These are phyloP conservation scores for Phlebopus sp. DNA, from an alignment of 1,284 basidiomycete species.

Conservation along the genomic window DNA sequence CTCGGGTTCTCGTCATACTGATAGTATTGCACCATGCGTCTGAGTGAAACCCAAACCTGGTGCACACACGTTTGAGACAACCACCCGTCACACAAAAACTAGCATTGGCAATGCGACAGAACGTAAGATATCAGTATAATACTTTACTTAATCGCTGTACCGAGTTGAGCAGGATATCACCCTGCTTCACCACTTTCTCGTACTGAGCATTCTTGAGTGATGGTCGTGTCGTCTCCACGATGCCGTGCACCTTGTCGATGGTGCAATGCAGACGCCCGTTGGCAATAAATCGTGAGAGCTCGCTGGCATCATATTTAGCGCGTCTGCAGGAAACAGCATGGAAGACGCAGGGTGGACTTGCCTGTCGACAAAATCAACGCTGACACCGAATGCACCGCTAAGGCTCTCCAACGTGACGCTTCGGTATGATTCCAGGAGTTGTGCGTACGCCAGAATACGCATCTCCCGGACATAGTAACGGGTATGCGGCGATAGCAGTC, in stretches of 20 bases:
- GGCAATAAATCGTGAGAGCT: slow-evolving; percentile 92
- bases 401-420: slow-evolving; percentile 89
- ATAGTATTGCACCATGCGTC: background rate
- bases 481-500: slow-evolving; percentile 83
- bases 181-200: slow-evolving; percentile 85
- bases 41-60: slow-evolving; percentile 3
- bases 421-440: slow-evolving; percentile 89
- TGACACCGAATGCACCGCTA: slow-evolving; percentile 87
- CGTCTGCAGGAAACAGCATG: background rate
- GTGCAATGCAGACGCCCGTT: slow-evolving; percentile 85
- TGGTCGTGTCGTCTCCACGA: slow-evolving; percentile 93
- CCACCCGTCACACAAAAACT: background rate
- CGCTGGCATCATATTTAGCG: slow-evolving; percentile 45
- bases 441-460: slow-evolving; percentile 92
- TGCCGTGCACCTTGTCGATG: slow-evolving; percentile 92
- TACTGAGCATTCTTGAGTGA: slow-evolving; percentile 87
- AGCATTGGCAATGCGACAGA: background rate
- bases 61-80: slow-evolving; percentile 1
- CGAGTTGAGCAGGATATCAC: slow-evolving; percentile 83
- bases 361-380: slow-evolving; percentile 85
- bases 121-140: slow-evolving; percentile 46
- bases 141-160: slow-evolving; percentile 76
- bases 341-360: slow-evolving; percentile 35
- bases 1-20: background rate
- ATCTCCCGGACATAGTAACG: slow-evolving; percentile 94